Base-by-base conservation (phyloP, 352 stramenopile genomes). In the Peronospora belbahrii region DNA sequence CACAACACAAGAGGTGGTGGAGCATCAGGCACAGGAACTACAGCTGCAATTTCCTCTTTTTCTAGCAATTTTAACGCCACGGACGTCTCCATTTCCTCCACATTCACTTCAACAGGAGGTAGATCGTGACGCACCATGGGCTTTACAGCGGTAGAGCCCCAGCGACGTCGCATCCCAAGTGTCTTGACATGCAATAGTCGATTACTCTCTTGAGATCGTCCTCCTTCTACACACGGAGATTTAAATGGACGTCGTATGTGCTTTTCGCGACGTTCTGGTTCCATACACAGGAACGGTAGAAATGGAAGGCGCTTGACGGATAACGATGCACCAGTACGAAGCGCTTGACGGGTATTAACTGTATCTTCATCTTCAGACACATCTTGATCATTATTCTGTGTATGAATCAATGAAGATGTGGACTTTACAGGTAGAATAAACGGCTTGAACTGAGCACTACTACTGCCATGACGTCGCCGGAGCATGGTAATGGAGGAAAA, bases 181-280 rank as follows among this genome's bases (percentile, higher is more conserved):
- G 83, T 94, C 63, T 92, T 94, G 36, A 83, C 70, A 11, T 80
- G 65, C 40, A 92, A 46, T 38, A 94, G 41, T 7, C 80, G 67
- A 31, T 87, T 76, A 60, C 83, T 94, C 54, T 92, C 80, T 14
- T 56, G 57, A 8, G 83, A 72, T n/a, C 78, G 71, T 6, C 66
- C 64, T 2, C 61, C 52, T 6, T 62, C 69, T 34, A 65, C 76
- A 35, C 75, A 88, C 0, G 80, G 83, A 35, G 80, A 89, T 53
- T 89, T 88, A 62, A 94, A 94, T 17, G 66, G 72, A 31, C 75
- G 65, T 11, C 65, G 70, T 14, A 94, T 50, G 10, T 65, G 68
- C 42, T 82, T 62, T 15, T 73, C 67, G 14, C 69, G 64, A 17
- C 73, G 63, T 36, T 83, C 71, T 2, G 70, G 47, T 32, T 83